Conservation (phyloP, 2,329 filamentous ascomycete genomes). For the Alternaria sp. region DNA sequence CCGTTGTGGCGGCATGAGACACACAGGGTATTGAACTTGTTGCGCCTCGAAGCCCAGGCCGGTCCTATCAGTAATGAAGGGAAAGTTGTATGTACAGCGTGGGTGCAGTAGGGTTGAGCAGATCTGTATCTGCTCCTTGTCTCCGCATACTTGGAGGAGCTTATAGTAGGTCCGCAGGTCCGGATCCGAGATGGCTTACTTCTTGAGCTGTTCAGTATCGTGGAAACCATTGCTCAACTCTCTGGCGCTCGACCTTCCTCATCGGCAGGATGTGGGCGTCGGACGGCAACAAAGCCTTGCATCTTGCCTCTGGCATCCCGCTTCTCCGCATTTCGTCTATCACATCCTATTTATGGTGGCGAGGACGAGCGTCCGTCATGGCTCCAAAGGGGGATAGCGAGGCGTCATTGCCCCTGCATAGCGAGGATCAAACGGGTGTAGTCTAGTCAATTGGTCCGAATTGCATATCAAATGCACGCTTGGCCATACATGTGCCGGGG, state of each 20-base stretch:
- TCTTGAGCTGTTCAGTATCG: background rate
- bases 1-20: constrained; percentile 19
- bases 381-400: constrained; percentile 28
- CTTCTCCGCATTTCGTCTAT: constrained; percentile 47
- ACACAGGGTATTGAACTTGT: constrained; percentile 12
- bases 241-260: background rate
- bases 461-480: constrained; percentile 33
- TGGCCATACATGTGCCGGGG: constrained; percentile 19
- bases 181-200: background rate
- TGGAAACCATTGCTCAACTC: background rate
- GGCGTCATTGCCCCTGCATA: constrained; percentile 38
- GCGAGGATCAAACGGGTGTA: constrained; percentile 21
- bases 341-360: constrained; percentile 44
- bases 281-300: constrained; percentile 7
- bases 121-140: constrained; percentile 13
- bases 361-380: constrained; percentile 30
- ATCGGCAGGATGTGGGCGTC: background rate
- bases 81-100: constrained; percentile 6
- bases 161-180: background rate
- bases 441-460: constrained; percentile 32
- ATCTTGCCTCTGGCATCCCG: constrained; percentile 26
- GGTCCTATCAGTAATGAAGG: background rate
- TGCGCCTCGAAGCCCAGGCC: constrained; percentile 14
- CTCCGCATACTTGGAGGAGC: background rate
- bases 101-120: constrained; percentile 7